Conservation (phyloP, 2,329 filamentous ascomycete genomes). For the Amesomyces nigricolor region DNA sequence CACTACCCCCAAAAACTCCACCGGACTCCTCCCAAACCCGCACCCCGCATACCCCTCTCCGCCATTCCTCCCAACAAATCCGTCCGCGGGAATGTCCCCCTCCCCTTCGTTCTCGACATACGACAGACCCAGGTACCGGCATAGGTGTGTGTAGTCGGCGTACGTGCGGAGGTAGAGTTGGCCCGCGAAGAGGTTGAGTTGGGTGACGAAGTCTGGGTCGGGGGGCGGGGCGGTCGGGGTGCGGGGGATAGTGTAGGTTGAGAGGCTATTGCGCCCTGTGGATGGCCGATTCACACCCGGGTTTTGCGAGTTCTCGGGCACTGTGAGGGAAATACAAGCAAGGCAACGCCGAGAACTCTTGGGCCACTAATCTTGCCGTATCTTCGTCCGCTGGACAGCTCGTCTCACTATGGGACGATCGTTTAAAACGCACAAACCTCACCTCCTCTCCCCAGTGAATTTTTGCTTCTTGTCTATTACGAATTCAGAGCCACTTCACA, state of each 20-base stretch:
- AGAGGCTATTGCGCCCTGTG: too few relatives aligned
- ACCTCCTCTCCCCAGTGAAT: too few relatives aligned
- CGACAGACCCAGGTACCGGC: conserved; percentile 47
- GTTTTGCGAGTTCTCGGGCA: too few relatives aligned
- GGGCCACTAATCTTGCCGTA: too few relatives aligned
- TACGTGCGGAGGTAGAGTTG: conserved; percentile 56
- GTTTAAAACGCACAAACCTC: too few relatives aligned
- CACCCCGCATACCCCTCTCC: conserved; percentile 21
- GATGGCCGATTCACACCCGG: too few relatives aligned
- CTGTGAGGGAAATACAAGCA: too few relatives aligned
- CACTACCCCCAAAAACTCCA: conserved; percentile 35
- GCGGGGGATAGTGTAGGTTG: conserved; percentile 20
- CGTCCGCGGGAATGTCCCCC: conserved; percentile 27
- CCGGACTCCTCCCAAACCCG: conserved; percentile 31
- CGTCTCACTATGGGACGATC: too few relatives aligned
- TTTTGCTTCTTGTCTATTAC: too few relatives aligned
- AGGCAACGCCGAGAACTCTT: too few relatives aligned
- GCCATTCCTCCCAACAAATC: conserved; percentile 31
- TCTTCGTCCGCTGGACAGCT: too few relatives aligned
- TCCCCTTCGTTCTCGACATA: conserved; percentile 24
- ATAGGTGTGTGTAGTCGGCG: conserved; percentile 49
- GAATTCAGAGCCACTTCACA: too few relatives aligned
- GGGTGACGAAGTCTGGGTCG: conserved; percentile 32
- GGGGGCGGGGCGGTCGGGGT: conserved; percentile 39
- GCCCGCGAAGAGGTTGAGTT: conserved; percentile 62